These are phyloP conservation scores for Laetiporus sulphureus DNA, from an alignment of 1,284 basidiomycete genomes.

Conservation along the genomic window DNA sequence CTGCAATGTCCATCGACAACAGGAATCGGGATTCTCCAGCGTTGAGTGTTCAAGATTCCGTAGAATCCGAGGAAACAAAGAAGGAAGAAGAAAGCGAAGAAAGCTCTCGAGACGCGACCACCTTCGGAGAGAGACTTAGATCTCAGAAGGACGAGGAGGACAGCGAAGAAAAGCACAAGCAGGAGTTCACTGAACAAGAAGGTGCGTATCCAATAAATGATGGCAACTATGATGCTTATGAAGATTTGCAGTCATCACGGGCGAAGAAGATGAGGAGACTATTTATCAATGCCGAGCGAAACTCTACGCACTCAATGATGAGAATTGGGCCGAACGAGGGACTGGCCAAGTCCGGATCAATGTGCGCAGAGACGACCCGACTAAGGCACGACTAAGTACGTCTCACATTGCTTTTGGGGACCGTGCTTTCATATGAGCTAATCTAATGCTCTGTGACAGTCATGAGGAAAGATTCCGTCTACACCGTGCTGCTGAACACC, in stretches of 20 bases:
- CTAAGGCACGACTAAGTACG: constrained; percentile 70
- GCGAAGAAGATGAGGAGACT: constrained; percentile 89
- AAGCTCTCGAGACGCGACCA: constrained; percentile 27
- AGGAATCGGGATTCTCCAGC: no score
- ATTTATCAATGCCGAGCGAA: constrained; percentile 83
- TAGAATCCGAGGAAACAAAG: no score
- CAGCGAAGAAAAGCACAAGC: constrained; percentile 46
- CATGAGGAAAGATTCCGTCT: constrained; percentile 93
- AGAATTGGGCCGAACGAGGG: constrained; percentile 85
- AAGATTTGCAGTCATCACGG: constrained; percentile 63
- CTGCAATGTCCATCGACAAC: no score
- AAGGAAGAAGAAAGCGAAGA: no score
- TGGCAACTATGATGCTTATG: constrained; percentile 1
- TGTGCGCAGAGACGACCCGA: constrained; percentile 60
- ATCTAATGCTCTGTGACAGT: constrained; percentile 53
- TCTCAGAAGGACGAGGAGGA: constrained; percentile 35
- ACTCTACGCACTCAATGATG: constrained; percentile 67
- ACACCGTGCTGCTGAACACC: constrained; percentile 80
- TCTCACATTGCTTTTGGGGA: constrained; percentile 8
- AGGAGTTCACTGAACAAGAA: constrained; percentile 63
- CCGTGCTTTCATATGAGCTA: not conserved
- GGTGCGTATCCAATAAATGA: constrained; percentile 35
- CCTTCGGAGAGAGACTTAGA: constrained; percentile 58
- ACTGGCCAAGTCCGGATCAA: constrained; percentile 81
- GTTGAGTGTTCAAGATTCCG: no score